Base-by-base conservation (phyloP, 2,329 filamentous ascomycete genomes). In the Pyrenophora graminea region DNA sequence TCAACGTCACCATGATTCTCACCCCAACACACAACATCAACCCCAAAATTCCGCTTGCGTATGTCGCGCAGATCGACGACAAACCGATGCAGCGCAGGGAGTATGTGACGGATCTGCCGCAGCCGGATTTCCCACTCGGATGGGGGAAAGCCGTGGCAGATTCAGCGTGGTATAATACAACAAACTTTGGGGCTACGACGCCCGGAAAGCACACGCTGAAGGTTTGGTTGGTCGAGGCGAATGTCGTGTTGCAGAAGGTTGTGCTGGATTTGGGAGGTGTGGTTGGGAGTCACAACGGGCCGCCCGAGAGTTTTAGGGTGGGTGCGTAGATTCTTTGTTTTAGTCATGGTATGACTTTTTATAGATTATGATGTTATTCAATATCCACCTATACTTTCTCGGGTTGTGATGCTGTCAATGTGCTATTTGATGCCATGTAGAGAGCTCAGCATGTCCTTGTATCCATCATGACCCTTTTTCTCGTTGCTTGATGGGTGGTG, bases 61-160 rank as follows among this genome's bases (percentile, higher is more conserved):
- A 81, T 55, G 77, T 81, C 4, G 67, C 82, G 2, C 74, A 77
- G 5, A 64, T 84, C 13, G 77, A 82, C 39, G 72, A 76, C 19
- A 60, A 63, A 31, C 57, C 63, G 1, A 68, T 71, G 3, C 62
- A 76, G 23, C 63, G 78, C 1, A 69, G 76, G 3, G 68, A 77
- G 39, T 77, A 75, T 19, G 73, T 79, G 3, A 74, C 73, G 6
- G 72, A 77, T 21, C 74, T 73, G 39, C 64, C 67, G 18, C 51
- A 77, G 73, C 52, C 74, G 64, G 53, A 70, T 30, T 71, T 72
- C 55, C 81, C 82, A 1, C 74, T 74, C 0, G 76, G 75, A 6
- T 84, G 81, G 81, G 67, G 73, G 6, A 61, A 63, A 8, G 79
- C 78, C 0, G 81, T 82, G 1, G 77, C 78, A 12, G 76, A 82